phyloP scores from a whole-genome alignment of 108 stramenopile genomes.

The Chaetoceros tenuissimus region DNA sequence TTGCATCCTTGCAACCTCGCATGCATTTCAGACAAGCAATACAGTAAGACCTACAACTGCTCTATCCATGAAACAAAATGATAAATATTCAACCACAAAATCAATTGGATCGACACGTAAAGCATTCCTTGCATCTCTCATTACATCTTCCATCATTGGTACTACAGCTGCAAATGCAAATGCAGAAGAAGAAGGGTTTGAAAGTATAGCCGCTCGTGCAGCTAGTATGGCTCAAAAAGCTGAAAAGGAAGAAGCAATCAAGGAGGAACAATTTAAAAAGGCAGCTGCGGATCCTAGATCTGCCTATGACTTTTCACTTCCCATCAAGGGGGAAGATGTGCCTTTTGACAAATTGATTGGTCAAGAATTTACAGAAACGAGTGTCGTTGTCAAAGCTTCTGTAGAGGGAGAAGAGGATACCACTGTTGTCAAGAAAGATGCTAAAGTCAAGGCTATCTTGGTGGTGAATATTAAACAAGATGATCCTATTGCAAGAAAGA shows the following conservation, averaged over 20 bases:
- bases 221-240: slow-evolving; percentile 35
- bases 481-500: slow-evolving; percentile 79
- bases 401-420: slow-evolving; percentile 15
- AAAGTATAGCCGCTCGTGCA: slow-evolving; percentile 62
- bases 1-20: too few species aligned
- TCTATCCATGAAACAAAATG: neutral
- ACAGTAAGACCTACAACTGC: neutral
- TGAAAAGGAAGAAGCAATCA: slow-evolving; percentile 16
- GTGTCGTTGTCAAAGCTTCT: slow-evolving; percentile 11
- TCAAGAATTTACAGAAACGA: slow-evolving; percentile 22
- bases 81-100: neutral
- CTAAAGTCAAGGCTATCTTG: slow-evolving; percentile 66
- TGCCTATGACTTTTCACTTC: slow-evolving; percentile 74
- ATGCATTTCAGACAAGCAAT: neutral
- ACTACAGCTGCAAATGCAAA: neutral
- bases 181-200: slow-evolving; percentile 38
- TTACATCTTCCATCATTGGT: neutral
- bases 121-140: neutral
- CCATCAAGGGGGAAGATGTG: slow-evolving; percentile 39
- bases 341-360: slow-evolving; percentile 44
- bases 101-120: neutral
- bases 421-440: slow-evolving; percentile 6
- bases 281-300: slow-evolving; percentile 40
- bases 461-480: slow-evolving; percentile 87
- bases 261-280: slow-evolving; percentile 5